Percentiles rank a stretch among this genome's conserved stretches.
Evolutionary conservation across 2,329 filamentous ascomycete species (phyloP).

Genomic region (Endocalyx cinctus): DNA sequence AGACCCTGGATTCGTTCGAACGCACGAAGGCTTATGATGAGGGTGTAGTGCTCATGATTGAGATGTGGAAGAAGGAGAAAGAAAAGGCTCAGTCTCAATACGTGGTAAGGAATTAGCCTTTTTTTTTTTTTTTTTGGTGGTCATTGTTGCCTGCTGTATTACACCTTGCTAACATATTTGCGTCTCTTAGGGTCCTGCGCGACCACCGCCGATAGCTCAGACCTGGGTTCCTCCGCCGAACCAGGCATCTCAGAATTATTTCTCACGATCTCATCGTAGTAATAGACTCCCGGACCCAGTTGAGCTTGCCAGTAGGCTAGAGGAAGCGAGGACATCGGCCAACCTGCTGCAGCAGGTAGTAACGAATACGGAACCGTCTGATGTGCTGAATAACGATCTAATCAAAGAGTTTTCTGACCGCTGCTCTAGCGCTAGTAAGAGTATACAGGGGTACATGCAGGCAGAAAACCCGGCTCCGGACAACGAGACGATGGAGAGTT

Average conservation of each 20-base stretch:
- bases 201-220: no score
- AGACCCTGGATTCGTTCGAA: constrained; percentile 79
- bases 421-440: constrained; percentile 73
- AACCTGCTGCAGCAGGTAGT: constrained; percentile 90
- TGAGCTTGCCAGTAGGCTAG: constrained; percentile 77
- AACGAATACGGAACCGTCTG: constrained; percentile 72
- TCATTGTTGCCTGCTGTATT: no score
- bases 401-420: constrained; percentile 88
- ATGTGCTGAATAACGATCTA: constrained; percentile 79
- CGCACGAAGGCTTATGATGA: constrained; percentile 68
- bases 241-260: constrained; percentile 51
- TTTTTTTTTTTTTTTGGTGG: no score
- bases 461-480: constrained; percentile 76
- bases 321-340: constrained; percentile 86
- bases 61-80: constrained; percentile 91
- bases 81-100: constrained; percentile 52
- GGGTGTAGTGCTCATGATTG: constrained; percentile 63
- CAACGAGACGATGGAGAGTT: constrained; percentile 85
- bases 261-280: constrained; percentile 46
- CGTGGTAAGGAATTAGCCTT: constrained; percentile 35
- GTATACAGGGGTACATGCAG: constrained; percentile 81
- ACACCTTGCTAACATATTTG: no score
- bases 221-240: constrained; percentile 39
- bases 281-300: constrained; percentile 59
- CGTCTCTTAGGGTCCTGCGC: no score